Base-by-base conservation (phyloP, 805 yeast species). In the Yarrowia hollandica region DNA sequence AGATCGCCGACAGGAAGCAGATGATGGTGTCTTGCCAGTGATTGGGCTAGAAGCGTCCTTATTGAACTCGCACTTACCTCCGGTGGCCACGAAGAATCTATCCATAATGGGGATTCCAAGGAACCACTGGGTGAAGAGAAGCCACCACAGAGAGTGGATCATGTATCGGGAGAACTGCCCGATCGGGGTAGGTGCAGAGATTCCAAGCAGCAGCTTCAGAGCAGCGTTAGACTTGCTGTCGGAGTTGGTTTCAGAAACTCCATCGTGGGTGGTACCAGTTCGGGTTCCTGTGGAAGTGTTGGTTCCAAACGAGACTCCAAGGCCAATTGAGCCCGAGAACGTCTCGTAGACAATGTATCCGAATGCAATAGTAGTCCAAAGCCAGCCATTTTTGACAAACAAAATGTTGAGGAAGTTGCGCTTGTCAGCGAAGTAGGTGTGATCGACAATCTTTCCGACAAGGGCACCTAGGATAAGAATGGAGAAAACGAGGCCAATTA, bases 321-420 rank as follows among this genome's bases (percentile, higher is more conserved):
- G 57, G 11, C 50, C 39, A 55, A 59, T 26, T 38, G 34, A 38
- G 22, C 55, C 55, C 1, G 44, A 26, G 7, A 25, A 37, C 15
- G 35, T 37, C 44, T 37, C 39, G 31, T 22, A 22, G 23, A 52
- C 21, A 38, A 28, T 25, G 23, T 23, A 42, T 37, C 59, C 37
- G 19, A 61, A 77, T 3, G 77, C 77, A 4, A 79, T 5, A 0
- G 82, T 71, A 1, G 96, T 90, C 98, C 97, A 94, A 14, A 82
- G 77, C 98, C 98, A 94, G 1, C 97, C 98, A 22, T 78, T 79
- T 67, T 92, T 94, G 34, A 92, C 97, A 69, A 94, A 88, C 6
- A 79, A 46, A 18, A 78, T 78, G 71, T 92, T 92, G 62, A 91
- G 68, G 15, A 90, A 28, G 68, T 89, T 90, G 54, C 80, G 77